phyloP scores from a whole-genome alignment of 108 stramenopile species.

The Cyclotella distinguenda region DNA sequence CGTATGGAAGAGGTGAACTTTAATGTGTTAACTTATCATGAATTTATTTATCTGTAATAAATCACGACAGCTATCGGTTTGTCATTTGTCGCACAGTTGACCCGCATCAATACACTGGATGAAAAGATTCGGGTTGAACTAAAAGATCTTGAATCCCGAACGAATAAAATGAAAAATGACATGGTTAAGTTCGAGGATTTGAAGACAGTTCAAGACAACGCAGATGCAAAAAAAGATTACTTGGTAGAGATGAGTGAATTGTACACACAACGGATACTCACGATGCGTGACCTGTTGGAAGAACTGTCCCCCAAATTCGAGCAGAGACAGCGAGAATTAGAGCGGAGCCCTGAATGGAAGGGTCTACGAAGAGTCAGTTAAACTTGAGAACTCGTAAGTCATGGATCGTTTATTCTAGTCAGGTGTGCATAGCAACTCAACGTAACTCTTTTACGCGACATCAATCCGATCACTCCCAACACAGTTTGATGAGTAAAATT shows the following conservation, averaged over 20 bases:
- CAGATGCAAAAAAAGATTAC: constrained; percentile 9
- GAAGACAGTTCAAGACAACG: constrained; percentile 12
- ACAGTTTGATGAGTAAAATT: constrained; percentile 19
- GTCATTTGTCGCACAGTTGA: not conserved
- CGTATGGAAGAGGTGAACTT: constrained; percentile 23
- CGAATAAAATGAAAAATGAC: constrained; percentile 9
- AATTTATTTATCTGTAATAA: not conserved
- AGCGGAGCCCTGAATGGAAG: constrained; percentile 17
- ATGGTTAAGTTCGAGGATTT: constrained; percentile 10
- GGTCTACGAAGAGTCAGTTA: not conserved
- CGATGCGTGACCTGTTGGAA: constrained; percentile 2
- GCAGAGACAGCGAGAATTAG: not conserved
- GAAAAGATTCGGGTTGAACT: constrained; percentile 15
- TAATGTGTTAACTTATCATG: not conserved
- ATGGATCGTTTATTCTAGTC: not conserved
- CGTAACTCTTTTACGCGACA: not conserved
- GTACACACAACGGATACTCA: constrained; percentile 3
- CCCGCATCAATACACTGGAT: constrained; percentile 17
- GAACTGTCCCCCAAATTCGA: not conserved
- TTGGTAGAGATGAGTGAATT: constrained; percentile 23
- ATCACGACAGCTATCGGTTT: too few species aligned
- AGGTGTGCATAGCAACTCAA: not conserved
- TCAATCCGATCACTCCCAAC: too few species aligned
- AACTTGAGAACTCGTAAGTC: constrained; percentile 23
- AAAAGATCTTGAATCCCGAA: constrained; percentile 5